Base-by-base conservation (phyloP, 768 basidiomycete genomes). In the Tricholoma sp. region DNA sequence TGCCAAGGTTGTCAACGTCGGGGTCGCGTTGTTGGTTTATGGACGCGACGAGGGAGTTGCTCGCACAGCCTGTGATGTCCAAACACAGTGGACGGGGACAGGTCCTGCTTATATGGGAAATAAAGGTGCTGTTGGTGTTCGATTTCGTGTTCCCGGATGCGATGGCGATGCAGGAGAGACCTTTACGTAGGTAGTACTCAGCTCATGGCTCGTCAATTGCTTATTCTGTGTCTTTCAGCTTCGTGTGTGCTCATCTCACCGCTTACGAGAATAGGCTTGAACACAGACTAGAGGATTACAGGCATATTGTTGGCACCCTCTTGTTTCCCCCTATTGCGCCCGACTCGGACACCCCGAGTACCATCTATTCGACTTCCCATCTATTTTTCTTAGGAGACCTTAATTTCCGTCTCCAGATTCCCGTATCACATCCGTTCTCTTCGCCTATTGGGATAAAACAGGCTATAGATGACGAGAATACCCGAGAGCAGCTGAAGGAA, bases 371-470 rank as follows among this genome's bases (percentile, higher is more conserved):
- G 44, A 89, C 94, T 0, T 91, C 92, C 11, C 92, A 98, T 68
- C 78, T 97, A 1, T 97, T 98, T 78, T 79, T 97, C 68, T 79
- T 97, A 33, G 96, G 96, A 6, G 95, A 98, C 71, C 81, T 97
- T 59, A 98, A 98, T 71, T 97, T 94, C 70, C 85, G 94, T 13
- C 70, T 98, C 13, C 75, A 79, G n/a, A 62, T 88, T 13, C 86
- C 90, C 0, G 59, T 77, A 45, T 71, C 78, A 20, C 80, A 85
- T 65, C 72, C 80, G 24, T 73, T 84, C 20, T 70, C 68, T 28
- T 63, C 65, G 20, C 61, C 66, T 53, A 65, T 63, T 10, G 68
- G 70, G 10, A 72, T 83, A 54, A 67, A 71, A 37, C 71, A 77
- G 20, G 70, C 75, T 31, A 67, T 86, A 32, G 71, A 75, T 9